A percentile compares a stretch with the other conserved stretches of the same genome.
phyloP scores from a whole-genome alignment of 1,139 yeast species.

The Nematodospora anomalae region DNA sequence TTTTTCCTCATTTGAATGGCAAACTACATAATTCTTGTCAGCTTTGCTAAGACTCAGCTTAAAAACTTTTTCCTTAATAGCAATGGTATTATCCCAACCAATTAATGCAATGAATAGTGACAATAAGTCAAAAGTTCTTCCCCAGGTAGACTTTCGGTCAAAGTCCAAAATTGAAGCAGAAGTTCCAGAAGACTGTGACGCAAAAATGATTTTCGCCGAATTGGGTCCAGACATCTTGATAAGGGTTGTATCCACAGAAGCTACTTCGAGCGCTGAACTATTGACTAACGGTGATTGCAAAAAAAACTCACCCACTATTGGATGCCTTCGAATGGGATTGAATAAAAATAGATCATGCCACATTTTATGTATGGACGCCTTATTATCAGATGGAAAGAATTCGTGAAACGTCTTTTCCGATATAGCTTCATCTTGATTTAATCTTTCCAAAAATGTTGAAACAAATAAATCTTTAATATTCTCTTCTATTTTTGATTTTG shows the following conservation, averaged over 20 bases:
- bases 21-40: constrained; percentile 20
- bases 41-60: constrained; percentile 1
- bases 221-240: constrained; percentile 30
- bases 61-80: constrained; percentile 10
- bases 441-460: constrained; percentile 26
- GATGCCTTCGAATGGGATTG: constrained; percentile 36
- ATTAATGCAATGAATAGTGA: constrained; percentile 37
- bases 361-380: constrained; percentile 21
- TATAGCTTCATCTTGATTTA: constrained; percentile 28
- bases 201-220: constrained; percentile 26
- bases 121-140: constrained; percentile 41
- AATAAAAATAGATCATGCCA: constrained; percentile 36
- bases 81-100: constrained; percentile 38
- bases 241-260: constrained; percentile 37
- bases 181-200: constrained; percentile 36
- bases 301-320: constrained; percentile 36
- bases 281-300: constrained; percentile 39
- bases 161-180: constrained; percentile 36
- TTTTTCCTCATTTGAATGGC: constrained; percentile 15
- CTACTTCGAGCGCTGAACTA: constrained; percentile 33
- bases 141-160: constrained; percentile 39
- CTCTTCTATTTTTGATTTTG: constrained; percentile 3
- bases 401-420: constrained; percentile 31
- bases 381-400: constrained; percentile 34
- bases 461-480: constrained; percentile 31